Base-by-base conservation (phyloP, 202 grass and related monocot species). In the Eragrostis tef region DNA sequence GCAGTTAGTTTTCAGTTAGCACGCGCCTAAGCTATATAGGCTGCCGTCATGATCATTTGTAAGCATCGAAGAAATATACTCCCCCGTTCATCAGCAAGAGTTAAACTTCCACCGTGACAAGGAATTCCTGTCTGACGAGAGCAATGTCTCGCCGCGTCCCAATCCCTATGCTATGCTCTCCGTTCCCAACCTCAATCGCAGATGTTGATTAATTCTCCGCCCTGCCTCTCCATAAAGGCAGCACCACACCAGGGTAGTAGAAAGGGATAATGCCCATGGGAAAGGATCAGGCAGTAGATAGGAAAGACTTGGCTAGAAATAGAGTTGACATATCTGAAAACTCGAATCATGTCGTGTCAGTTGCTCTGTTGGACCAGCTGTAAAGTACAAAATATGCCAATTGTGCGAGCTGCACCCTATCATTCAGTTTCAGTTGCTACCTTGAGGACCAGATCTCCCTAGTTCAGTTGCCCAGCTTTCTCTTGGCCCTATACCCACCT, bases 301-400 rank as follows among this genome's bases (percentile, higher is more conserved):
- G 67, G n/a, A 25, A 45, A 21, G 67, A 47, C 43, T 24, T 1
- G 10, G 17, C 27, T 41, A 57, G 31, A 59, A 76, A 45, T 14
- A 58, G 21, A 76, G 20, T 21, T 61, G 8, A 76, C 39, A 76
- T 62, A 61, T 76, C 22, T 25, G 29, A 45, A 72, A 27, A 45
- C 54, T 60, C 5, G 36, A 45, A 11, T 58, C 24, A 21, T 59
- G 9, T 59, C 20, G 2, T 20, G 34, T 20, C 36, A 58, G 39
- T 50, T 70, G 22, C 9, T 59, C 10, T 1, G 36, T 70, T 70
- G 39, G 50, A 58, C 22, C 56, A 70, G 34, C 14, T 21, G 11
- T 75, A 26, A 75, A 58, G 21, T 80, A 58, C 49, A 26, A 26
- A 4, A 45, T 16, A 44, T 70, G 43, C 47, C 9, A 31, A 27